Percentiles rank a stretch among this genome's conserved stretches.
Conservation (phyloP, 2,329 filamentous ascomycete species). For the Exophiala spinifera region DNA sequence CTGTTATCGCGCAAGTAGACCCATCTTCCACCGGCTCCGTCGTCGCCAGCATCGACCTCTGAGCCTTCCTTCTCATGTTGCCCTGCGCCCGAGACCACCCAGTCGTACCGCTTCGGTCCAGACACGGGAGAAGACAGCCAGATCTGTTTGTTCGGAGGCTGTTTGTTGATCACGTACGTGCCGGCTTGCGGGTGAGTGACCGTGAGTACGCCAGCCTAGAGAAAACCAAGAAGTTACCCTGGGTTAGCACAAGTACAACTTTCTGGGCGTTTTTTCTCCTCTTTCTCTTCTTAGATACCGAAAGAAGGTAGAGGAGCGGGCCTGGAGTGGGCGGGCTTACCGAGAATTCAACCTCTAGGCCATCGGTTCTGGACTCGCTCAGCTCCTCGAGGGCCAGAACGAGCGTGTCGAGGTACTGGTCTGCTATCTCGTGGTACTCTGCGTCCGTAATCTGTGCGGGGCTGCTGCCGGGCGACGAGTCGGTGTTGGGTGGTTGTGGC, state of each 20-base stretch:
- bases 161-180: constrained; percentile 95
- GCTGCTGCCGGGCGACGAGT: constrained; percentile 43
- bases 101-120: constrained; percentile 93
- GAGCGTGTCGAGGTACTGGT: constrained; percentile 67
- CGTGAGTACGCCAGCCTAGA: constrained; percentile 79
- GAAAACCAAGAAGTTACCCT: too few species aligned
- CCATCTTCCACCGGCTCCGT: constrained; percentile 64
- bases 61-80: constrained; percentile 78
- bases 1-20: constrained; percentile 82
- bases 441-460: constrained; percentile 64
- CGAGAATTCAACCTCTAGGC: constrained; percentile 84
- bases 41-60: constrained; percentile 37
- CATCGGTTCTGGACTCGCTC: constrained; percentile 63
- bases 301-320: not conserved
- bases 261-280: too few species aligned
- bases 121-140: constrained; percentile 91
- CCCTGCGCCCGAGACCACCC: constrained; percentile 68
- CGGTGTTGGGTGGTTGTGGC: constrained; percentile 44
- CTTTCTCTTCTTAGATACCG: too few species aligned
- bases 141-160: constrained; percentile 94
- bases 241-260: too few species aligned
- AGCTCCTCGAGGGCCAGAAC: constrained; percentile 64
- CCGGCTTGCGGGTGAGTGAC: constrained; percentile 65
- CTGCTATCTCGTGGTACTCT: constrained; percentile 74
- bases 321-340: constrained; percentile 52